phyloP scores from a whole-genome alignment of 2,329 filamentous ascomycete species.

The Fusarium staphyleae region DNA sequence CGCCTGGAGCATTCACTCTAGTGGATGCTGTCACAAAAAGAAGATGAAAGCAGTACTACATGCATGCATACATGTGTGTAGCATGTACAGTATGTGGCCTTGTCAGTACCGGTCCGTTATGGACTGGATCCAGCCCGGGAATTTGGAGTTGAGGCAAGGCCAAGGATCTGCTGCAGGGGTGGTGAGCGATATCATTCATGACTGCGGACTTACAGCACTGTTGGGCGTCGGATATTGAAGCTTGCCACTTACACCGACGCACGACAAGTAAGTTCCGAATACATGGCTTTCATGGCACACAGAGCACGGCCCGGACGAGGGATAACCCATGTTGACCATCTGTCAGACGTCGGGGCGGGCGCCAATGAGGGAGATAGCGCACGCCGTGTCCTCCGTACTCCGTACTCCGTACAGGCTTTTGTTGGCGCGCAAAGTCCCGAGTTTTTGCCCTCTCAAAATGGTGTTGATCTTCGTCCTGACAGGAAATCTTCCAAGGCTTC shows the following conservation, averaged over 20 bases:
- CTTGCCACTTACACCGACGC: slow-evolving; percentile 11
- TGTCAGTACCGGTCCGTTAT: slow-evolving; percentile 5
- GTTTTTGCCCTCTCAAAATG: slow-evolving; percentile 13
- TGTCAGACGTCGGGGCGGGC: slow-evolving; percentile 23
- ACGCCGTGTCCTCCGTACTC: slow-evolving; percentile 9
- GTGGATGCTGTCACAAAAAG: slow-evolving; percentile 14
- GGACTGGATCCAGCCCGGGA: not conserved
- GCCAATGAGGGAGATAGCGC: slow-evolving; percentile 19
- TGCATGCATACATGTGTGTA: no score
- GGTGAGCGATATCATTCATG: not conserved
- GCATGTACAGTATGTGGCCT: no score
- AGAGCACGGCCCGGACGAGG: slow-evolving; percentile 21
- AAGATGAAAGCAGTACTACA: no score
- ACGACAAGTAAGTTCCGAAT: not conserved
- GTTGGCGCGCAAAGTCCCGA: slow-evolving; percentile 5
- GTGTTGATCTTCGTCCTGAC: slow-evolving; percentile 36
- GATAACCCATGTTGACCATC: slow-evolving; percentile 21
- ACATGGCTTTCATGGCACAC: slow-evolving; percentile 6
- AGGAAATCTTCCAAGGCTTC: slow-evolving; percentile 34
- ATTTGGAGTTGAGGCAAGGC: slow-evolving; percentile 9
- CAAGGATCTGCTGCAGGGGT: not conserved
- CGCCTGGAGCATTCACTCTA: slow-evolving; percentile 16
- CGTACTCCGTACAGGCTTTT: no score
- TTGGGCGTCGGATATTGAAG: not conserved
- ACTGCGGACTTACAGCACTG: no score